These are phyloP conservation scores for Fusarium fracticaudum DNA, from an alignment of 2,329 filamentous ascomycete genomes.

Conservation along the genomic window DNA sequence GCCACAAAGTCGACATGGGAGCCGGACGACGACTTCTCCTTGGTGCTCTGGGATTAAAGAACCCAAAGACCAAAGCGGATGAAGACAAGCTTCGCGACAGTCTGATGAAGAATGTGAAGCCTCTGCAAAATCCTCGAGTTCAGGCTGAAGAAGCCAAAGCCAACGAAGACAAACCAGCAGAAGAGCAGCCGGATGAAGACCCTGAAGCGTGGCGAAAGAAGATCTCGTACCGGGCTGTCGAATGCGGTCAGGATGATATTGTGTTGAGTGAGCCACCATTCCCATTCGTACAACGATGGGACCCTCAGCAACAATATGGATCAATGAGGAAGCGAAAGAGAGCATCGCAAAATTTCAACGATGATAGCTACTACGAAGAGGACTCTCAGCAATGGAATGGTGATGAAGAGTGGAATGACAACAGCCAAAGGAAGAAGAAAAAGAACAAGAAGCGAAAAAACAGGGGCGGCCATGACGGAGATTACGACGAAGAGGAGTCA, in stretches of 20 bases:
- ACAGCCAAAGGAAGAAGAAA: constrained; percentile 48
- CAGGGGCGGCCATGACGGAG: constrained; percentile 23
- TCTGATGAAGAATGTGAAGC: constrained; percentile 64
- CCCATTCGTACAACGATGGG: constrained; percentile 91
- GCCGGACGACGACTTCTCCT: constrained; percentile 76
- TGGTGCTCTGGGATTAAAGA: constrained; percentile 74
- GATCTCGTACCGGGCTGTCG: constrained; percentile 80
- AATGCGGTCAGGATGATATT: constrained; percentile 79
- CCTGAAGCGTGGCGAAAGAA: constrained; percentile 77
- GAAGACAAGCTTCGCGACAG: constrained; percentile 70
- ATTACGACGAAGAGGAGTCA: constrained; percentile 14
- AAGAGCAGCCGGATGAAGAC: constrained; percentile 49
- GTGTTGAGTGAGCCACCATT: constrained; percentile 82
- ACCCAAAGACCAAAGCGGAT: constrained; percentile 74
- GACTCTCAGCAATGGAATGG: constrained; percentile 38
- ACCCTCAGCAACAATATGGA: constrained; percentile 70
- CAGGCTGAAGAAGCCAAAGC: constrained; percentile 28
- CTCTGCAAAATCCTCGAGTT: constrained; percentile 50
- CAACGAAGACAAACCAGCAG: constrained; percentile 11
- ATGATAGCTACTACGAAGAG: constrained; percentile 44
- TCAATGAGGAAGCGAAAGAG: constrained; percentile 62
- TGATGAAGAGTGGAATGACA: constrained; percentile 48
- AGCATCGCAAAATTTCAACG: constrained; percentile 48
- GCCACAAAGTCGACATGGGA: constrained; percentile 56
- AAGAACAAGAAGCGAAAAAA: constrained; percentile 53